Percentiles rank a stretch among this genome's conserved stretches.
Evolutionary conservation across 164 flowering plant species (phyloP).

Genomic region (Aristolochia fimbriata): DNA sequence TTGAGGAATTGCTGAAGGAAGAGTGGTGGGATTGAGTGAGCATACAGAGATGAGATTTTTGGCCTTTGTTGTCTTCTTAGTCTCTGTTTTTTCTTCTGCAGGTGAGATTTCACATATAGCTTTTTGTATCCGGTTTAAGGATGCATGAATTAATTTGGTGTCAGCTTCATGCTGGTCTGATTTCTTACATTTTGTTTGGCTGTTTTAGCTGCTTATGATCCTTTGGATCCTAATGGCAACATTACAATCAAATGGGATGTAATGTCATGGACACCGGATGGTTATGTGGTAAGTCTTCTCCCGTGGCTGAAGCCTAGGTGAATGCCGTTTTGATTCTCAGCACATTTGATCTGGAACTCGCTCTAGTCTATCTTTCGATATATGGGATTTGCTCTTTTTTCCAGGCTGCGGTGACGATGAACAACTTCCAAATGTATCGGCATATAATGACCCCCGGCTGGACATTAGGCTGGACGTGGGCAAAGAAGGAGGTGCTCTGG

Average conservation of each 20-base stretch:
- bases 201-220: slow-evolving; percentile 39
- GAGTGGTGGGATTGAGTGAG: background rate
- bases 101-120: slow-evolving; percentile 24
- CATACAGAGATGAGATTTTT: slow-evolving; percentile 20
- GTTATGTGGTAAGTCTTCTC: slow-evolving; percentile 40
- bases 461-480: slow-evolving; percentile 81
- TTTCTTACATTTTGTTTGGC: background rate
- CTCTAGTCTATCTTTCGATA: background rate
- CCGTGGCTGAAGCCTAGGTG: background rate
- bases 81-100: slow-evolving; percentile 23
- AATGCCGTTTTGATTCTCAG: background rate
- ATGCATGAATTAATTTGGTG: background rate
- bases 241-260: slow-evolving; percentile 56
- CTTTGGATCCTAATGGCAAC: slow-evolving; percentile 51
- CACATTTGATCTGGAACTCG: background rate
- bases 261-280: slow-evolving; percentile 54
- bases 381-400: background rate
- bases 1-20: background rate
- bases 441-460: slow-evolving; percentile 59
- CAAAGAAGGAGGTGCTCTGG: slow-evolving; percentile 81
- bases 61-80: slow-evolving; percentile 14
- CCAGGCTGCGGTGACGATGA: slow-evolving; percentile 57
- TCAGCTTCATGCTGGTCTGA: no score
- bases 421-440: slow-evolving; percentile 57
- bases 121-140: background rate